A percentile compares a stretch with the other conserved stretches of the same genome.
phyloP scores from a whole-genome alignment of 2,329 filamentous ascomycete genomes.

The Hymenoscyphus repandus region DNA sequence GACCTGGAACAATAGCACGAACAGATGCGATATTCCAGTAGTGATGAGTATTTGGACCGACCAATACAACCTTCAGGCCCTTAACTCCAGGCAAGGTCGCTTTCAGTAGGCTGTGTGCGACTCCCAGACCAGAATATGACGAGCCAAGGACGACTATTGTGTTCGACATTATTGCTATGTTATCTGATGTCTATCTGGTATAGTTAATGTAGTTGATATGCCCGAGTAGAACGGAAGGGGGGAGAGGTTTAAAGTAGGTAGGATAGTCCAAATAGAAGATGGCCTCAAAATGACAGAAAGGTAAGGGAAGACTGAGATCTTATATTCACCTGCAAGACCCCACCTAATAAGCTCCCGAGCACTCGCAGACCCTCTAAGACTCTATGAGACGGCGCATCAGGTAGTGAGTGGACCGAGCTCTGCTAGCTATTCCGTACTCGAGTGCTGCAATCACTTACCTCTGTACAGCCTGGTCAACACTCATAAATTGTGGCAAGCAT shows the following conservation, averaged over 20 bases:
- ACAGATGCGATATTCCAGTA: conserved; percentile 43
- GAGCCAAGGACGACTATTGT: conserved; percentile 48
- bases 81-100: neutral
- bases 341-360: too few relatives aligned
- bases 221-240: neutral
- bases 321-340: too few relatives aligned
- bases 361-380: too few relatives aligned
- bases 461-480: too few relatives aligned
- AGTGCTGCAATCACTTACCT: too few relatives aligned
- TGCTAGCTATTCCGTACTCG: too few relatives aligned
- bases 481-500: too few relatives aligned
- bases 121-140: conserved; percentile 47
- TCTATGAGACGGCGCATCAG: too few relatives aligned
- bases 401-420: too few relatives aligned
- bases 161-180: conserved; percentile 19
- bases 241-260: neutral
- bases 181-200: neutral
- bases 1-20: conserved; percentile 2
- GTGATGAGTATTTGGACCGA: conserved; percentile 46
- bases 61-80: conserved; percentile 28
- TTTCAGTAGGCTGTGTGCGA: conserved; percentile 38
- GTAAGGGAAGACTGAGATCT: too few relatives aligned
- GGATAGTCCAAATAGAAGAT: too few relatives aligned
- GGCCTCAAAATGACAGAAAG: too few relatives aligned
- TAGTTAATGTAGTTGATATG: neutral